These are phyloP conservation scores for Pharnaceum exiguum DNA, from an alignment of 148 eudicot species.

Conservation along the genomic window DNA sequence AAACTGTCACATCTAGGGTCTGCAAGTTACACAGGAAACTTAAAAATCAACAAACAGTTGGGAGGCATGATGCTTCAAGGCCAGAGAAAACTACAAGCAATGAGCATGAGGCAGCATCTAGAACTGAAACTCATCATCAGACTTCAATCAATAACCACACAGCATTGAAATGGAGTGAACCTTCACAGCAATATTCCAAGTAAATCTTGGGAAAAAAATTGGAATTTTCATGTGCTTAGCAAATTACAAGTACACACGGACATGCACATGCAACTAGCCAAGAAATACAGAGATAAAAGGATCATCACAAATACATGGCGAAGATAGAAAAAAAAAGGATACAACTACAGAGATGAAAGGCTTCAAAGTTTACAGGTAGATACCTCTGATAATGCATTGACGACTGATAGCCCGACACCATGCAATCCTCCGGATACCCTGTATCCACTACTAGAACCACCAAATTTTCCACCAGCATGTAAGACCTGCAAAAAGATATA, in stretches of 20 bases:
- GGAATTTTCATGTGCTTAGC: too few species aligned
- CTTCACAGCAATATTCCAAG: too few species aligned
- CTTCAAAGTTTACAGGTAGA: conserved; percentile 6
- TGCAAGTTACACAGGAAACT: conserved; percentile 17
- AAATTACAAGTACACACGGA: too few species aligned
- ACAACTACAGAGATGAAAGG: too few species aligned
- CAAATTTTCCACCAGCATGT: conserved; percentile 98
- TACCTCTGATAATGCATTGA: conserved; percentile 96
- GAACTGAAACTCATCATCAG: too few species aligned
- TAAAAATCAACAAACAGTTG: not conserved
- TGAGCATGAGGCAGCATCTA: too few species aligned
- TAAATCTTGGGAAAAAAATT: too few species aligned
- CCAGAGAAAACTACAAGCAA: too few species aligned
- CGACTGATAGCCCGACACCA: conserved; percentile 95
- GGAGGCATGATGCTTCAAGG: too few species aligned
- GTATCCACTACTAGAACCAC: conserved; percentile 96
- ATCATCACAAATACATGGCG: not conserved
- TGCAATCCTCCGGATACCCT: conserved; percentile 97
- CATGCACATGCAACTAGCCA: conserved; percentile 2
- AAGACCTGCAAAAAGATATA: conserved; percentile 85
- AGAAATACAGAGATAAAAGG: not conserved
- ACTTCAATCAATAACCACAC: too few species aligned
- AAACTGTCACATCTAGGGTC: conserved; percentile 80
- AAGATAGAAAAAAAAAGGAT: not conserved
- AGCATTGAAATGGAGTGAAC: too few species aligned